phyloP scores from a whole-genome alignment of 495 filamentous ascomycete species.

The Thozetella sp. region DNA sequence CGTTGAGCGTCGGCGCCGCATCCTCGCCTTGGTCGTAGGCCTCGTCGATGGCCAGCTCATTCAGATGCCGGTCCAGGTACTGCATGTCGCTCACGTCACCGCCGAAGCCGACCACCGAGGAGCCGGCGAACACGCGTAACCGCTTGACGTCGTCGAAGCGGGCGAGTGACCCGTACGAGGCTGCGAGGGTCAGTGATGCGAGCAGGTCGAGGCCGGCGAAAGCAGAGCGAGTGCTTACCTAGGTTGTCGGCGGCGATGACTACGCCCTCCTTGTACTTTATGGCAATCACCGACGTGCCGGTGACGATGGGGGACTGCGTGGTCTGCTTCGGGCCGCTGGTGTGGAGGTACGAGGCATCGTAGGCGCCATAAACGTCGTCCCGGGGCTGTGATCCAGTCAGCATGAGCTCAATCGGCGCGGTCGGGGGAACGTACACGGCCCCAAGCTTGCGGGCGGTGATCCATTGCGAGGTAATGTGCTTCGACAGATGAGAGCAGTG shows the following conservation, averaged over 20 bases:
- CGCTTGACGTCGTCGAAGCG: conserved; percentile 94
- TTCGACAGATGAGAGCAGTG: background rate
- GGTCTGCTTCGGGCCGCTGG: conserved; percentile 70
- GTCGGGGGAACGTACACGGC: conserved; percentile 67
- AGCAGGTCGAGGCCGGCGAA: background rate
- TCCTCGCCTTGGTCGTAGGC: conserved; percentile 63
- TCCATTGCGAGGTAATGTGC: conserved; percentile 63
- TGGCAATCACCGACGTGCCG: conserved; percentile 89
- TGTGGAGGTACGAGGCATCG: conserved; percentile 78
- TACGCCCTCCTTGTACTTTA: conserved; percentile 95
- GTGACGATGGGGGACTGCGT: conserved; percentile 93
- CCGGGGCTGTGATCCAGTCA: conserved; percentile 64
- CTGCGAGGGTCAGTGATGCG: conserved; percentile 42
- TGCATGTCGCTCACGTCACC: conserved; percentile 99
- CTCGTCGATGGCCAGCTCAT: conserved; percentile 83
- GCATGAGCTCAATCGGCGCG: conserved; percentile 8
- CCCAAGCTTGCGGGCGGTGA: conserved; percentile 94
- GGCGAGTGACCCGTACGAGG: conserved; percentile 95
- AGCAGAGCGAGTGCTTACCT: conserved; percentile 57
- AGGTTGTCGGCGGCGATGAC: conserved; percentile 97
- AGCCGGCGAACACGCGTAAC: conserved; percentile 79
- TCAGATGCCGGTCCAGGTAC: conserved; percentile 88
- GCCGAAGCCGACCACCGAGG: conserved; percentile 82
- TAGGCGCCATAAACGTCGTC: conserved; percentile 96
- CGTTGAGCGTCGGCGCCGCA: conserved; percentile 63